A percentile compares a stretch with the other conserved stretches of the same genome.
These are phyloP conservation scores for Basipetospora chlamydospora DNA, from an alignment of 2,329 filamentous ascomycete genomes.

Conservation along the genomic window DNA sequence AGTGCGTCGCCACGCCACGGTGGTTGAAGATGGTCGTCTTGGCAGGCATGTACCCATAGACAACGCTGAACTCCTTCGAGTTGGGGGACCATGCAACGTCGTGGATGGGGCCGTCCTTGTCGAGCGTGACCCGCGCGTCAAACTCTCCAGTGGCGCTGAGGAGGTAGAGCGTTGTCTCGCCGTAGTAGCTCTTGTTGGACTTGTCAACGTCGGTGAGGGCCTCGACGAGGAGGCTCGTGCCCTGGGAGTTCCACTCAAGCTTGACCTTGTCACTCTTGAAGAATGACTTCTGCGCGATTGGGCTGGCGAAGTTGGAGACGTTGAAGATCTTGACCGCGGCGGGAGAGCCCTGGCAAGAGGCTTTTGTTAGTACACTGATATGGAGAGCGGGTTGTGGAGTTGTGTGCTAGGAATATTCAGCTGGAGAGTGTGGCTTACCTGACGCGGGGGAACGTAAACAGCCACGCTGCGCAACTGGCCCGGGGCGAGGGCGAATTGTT, in stretches of 20 bases:
- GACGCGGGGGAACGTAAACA: constrained; percentile 88
- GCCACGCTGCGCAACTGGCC: constrained; percentile 85
- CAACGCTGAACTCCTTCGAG: constrained; percentile 92
- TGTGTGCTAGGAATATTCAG: no score
- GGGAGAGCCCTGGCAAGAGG: constrained; percentile 59
- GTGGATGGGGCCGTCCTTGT: constrained; percentile 96
- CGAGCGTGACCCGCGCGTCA: constrained; percentile 79
- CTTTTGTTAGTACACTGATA: constrained; percentile 5
- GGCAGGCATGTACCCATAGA: constrained; percentile 98
- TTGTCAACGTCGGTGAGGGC: constrained; percentile 97
- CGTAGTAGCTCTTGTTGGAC: constrained; percentile 98
- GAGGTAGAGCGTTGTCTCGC: constrained; percentile 92
- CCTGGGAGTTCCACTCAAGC: constrained; percentile 91
- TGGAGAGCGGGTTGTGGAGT: background rate
- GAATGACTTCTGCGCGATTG: constrained; percentile 94
- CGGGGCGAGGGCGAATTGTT: constrained; percentile 79
- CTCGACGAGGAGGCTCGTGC: constrained; percentile 82
- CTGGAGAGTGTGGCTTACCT: no score
- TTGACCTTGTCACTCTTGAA: constrained; percentile 99
- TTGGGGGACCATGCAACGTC: constrained; percentile 98
- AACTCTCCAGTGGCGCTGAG: constrained; percentile 83
- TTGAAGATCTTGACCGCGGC: constrained; percentile 90
- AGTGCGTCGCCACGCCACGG: constrained; percentile 68
- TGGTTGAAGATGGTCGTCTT: constrained; percentile 98
- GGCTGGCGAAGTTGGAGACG: constrained; percentile 67